These are phyloP conservation scores for Phytophthora pseudosyringae DNA, from an alignment of 352 stramenopile species.

Conservation along the genomic window DNA sequence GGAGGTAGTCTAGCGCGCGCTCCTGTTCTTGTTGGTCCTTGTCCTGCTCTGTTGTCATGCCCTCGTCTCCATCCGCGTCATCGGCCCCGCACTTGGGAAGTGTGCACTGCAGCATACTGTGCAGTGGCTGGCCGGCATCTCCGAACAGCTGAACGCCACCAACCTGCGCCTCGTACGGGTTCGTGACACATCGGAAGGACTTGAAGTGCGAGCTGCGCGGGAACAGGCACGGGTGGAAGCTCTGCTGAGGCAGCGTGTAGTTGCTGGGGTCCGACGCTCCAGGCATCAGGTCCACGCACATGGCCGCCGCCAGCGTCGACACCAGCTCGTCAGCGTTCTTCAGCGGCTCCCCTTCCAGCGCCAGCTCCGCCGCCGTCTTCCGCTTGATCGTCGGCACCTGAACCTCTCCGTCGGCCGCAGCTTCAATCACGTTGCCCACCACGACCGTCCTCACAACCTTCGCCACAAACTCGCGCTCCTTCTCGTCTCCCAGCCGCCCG, in stretches of 20 bases:
- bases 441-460: conserved; percentile 82
- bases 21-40: conserved; percentile 32
- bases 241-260: conserved; percentile 93
- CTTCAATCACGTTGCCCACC: conserved; percentile 62
- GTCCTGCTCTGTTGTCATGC: conserved; percentile 29
- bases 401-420: conserved; percentile 17
- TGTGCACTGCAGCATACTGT: conserved; percentile 83
- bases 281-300: conserved; percentile 94
- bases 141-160: conserved; percentile 78
- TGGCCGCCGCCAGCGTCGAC: conserved; percentile 69
- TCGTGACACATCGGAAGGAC: conserved; percentile 89
- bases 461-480: conserved; percentile 65
- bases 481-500: conserved; percentile 58
- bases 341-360: conserved; percentile 56
- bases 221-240: conserved; percentile 94
- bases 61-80: conserved; percentile 35
- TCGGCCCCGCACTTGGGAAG: conserved; percentile 41
- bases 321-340: conserved; percentile 79
- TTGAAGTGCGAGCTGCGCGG: conserved; percentile 82
- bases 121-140: conserved; percentile 87
- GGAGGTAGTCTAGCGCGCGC: conserved; percentile 54
- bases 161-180: conserved; percentile 91
- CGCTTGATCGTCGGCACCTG: conserved; percentile 45
- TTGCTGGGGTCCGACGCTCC: conserved; percentile 90
- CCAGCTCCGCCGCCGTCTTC: conserved; percentile 53